Base-by-base conservation (phyloP, 2,329 filamentous ascomycete species). In the Pseudogymnoascus sp. region DNA sequence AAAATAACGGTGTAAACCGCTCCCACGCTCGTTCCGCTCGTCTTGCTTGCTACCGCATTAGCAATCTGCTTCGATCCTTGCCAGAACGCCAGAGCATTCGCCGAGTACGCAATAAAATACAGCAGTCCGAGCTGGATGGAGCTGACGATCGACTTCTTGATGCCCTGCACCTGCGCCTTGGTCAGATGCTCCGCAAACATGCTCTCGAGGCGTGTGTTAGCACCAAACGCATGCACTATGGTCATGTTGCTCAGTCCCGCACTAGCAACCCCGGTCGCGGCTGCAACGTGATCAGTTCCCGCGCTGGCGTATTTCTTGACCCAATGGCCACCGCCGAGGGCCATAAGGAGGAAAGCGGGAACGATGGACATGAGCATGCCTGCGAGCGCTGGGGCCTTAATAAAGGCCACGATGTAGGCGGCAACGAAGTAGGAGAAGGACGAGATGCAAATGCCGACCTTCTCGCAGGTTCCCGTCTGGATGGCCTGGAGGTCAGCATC, bases 51-150 rank as follows among this genome's bases (percentile, higher is more conserved):
- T n/a, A 58, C 57, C 9, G 35, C 54, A 12, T 63, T 25, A 9
- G 33, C 59, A 30, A 85, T 77, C 18, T 74, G 76, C 36, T 72
- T 74, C 63, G 78, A 80, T 54, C 82, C 83, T 70, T 83, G 77
- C 81, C 81, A 86, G 66, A 84, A 85, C 1, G 82, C 82, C 3
- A 85, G 70, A 5, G 79, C 81, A 69, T 85, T 85, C 5, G 81
- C 81, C 4, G 80, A 76, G 64, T 83, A 85, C n/a, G 81, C 80
- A 63, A 85, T 77, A 64, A 85, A 84, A 65, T 82, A 85, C 5
- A 85, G 70, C 20, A 79, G 69, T 33, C 81, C 81, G 12, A 79
- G 73, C 63, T 82, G 78, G 1, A 79, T 70, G 11, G 78, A 81
- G 38, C 77, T 74, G 1, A 76, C 74, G 0, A 77, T 70, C 1